Percentiles rank a stretch among this genome's conserved stretches.
Evolutionary conservation across 306 rosid species (phyloP).

Genomic region (Casuarina cunninghamiana): DNA sequence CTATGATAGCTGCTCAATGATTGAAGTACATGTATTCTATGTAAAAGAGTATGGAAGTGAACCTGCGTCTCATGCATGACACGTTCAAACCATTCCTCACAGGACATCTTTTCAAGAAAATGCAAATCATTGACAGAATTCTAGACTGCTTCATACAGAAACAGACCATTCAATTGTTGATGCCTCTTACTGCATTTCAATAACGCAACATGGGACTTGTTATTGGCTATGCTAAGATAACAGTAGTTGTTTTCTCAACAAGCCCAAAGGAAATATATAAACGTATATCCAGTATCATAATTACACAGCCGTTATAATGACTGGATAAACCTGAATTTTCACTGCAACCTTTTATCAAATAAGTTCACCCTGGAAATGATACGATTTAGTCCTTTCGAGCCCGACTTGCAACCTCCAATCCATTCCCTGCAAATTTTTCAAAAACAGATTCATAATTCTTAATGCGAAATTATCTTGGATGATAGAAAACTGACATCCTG

Average conservation of each 20-base stretch:
- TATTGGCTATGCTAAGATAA: background rate
- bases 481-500: background rate
- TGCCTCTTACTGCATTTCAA: background rate
- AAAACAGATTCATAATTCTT: background rate
- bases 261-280: background rate
- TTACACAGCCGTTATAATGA: background rate
- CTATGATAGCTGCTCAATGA: background rate
- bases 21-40: background rate
- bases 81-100: no score
- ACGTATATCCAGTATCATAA: background rate
- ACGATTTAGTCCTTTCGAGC: background rate
- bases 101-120: background rate
- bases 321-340: background rate
- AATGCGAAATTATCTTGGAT: background rate
- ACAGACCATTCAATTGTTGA: no score
- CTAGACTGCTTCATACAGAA: background rate
- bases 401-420: conserved; percentile 72
- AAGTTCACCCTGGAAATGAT: background rate
- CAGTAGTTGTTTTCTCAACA: background rate
- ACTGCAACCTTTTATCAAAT: background rate
- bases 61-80: no score
- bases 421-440: conserved; percentile 55
- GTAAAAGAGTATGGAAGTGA: background rate
- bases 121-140: background rate
- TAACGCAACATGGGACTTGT: background rate